Percentiles rank a stretch among this genome's conserved stretches.
phyloP scores from a whole-genome alignment of 2,329 filamentous ascomycete species.

The Fusarium torulosum region DNA sequence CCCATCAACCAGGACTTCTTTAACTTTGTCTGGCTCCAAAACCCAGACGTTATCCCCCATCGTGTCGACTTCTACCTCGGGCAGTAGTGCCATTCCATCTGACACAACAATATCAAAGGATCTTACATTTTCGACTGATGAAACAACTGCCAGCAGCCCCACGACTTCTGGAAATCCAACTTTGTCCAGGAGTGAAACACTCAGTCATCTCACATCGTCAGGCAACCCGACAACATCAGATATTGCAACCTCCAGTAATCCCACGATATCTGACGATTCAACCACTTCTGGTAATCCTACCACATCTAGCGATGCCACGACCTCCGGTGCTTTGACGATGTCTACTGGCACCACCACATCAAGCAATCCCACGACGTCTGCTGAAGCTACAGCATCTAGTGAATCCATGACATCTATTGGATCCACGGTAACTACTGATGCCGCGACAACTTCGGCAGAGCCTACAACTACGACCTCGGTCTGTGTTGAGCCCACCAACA shows the following conservation, averaged over 20 bases:
- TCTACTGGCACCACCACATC: background rate
- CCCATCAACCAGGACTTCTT: background rate
- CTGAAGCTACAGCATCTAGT: too few relatives aligned
- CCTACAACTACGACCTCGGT: slow-evolving; percentile 16
- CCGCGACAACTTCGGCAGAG: background rate
- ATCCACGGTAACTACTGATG: too few relatives aligned
- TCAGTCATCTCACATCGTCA: fast-evolving
- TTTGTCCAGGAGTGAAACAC: background rate
- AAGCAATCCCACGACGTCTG: background rate
- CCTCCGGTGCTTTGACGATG: background rate
- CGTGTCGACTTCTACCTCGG: background rate
- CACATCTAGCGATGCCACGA: background rate
- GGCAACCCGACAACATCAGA: background rate
- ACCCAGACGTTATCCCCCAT: too few relatives aligned
- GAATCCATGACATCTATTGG: too few relatives aligned
- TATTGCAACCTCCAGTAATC: background rate
- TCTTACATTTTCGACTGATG: fast-evolving
- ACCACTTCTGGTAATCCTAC: background rate
- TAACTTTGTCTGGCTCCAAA: too few relatives aligned
- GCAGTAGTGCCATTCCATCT: background rate
- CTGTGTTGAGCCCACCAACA: slow-evolving; percentile 14
- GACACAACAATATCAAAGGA: background rate
- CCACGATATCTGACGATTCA: background rate
- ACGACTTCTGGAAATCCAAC: background rate
- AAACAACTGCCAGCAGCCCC: background rate